These are phyloP conservation scores for Leishmania turanica DNA, from an alignment of 208 protist species.

Conservation along the genomic window DNA sequence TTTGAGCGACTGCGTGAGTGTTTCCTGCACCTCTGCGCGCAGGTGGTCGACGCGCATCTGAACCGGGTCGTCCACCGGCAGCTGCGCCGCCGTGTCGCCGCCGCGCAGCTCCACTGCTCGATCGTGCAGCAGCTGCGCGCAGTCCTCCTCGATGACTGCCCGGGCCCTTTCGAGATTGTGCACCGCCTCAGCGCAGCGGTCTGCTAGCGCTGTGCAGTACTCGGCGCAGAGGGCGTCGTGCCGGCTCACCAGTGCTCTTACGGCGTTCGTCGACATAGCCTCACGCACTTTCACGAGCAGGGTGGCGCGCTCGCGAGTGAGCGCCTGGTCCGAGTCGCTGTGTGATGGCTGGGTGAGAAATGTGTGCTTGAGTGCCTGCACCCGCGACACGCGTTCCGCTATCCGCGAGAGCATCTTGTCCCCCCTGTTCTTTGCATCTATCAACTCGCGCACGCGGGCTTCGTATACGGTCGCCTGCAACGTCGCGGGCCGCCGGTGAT, in stretches of 20 bases:
- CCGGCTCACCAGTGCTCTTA: slow-evolving; percentile 58
- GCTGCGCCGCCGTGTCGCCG: slow-evolving; percentile 5
- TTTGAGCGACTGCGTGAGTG: slow-evolving; percentile 13
- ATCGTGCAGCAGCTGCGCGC: slow-evolving; percentile 27
- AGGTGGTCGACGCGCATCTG: slow-evolving; percentile 26
- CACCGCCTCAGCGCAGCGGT: slow-evolving; percentile 37
- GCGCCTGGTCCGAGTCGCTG: slow-evolving; percentile 33
- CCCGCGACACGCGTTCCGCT: slow-evolving; percentile 45
- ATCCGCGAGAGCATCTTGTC: slow-evolving; percentile 66
- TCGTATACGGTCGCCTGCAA: slow-evolving; percentile 84
- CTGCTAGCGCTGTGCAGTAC: slow-evolving; percentile 46
- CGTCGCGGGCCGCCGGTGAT: slow-evolving; percentile 77
- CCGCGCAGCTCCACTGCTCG: slow-evolving; percentile 28
- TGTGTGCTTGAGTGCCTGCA: slow-evolving; percentile 44
- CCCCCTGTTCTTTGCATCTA: slow-evolving; percentile 39
- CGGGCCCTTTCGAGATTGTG: slow-evolving; percentile 22
- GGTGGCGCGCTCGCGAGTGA: slow-evolving; percentile 41
- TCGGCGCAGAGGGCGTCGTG: slow-evolving; percentile 44
- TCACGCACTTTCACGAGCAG: slow-evolving; percentile 48
- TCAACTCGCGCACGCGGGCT: slow-evolving; percentile 76
- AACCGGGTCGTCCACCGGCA: slow-evolving; percentile 27
- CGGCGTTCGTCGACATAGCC: slow-evolving; percentile 41
- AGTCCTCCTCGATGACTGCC: slow-evolving; percentile 30
- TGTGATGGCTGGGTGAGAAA: slow-evolving; percentile 33
- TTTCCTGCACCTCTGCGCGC: slow-evolving; percentile 22